Evolutionary conservation across 169 alveolate species (phyloP).

Genomic region (Babesia caballi): DNA sequence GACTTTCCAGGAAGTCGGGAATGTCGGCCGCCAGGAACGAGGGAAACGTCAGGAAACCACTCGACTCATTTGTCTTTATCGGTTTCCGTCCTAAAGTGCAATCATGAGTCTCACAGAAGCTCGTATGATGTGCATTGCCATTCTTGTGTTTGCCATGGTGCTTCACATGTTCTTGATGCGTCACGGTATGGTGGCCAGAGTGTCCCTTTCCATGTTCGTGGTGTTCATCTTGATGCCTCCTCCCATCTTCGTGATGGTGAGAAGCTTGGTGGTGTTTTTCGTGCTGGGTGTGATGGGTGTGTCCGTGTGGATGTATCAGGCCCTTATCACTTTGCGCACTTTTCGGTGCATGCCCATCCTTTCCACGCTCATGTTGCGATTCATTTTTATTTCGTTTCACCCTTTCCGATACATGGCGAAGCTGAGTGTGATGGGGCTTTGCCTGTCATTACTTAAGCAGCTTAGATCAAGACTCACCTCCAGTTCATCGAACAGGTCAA

Average conservation of each 20-base stretch:
- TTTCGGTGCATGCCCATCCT: not conserved
- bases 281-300: no score
- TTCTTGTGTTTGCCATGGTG: not conserved
- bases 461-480: not conserved
- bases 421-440: not conserved
- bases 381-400: not conserved
- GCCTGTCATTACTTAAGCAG: not conserved
- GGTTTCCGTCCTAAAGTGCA: not conserved
- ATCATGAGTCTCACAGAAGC: constrained; percentile 18
- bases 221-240: not conserved
- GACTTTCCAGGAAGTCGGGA: constrained; percentile 10
- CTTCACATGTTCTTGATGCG: not conserved
- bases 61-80: not conserved
- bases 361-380: not conserved
- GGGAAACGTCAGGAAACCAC: not conserved
- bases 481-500: constrained; percentile 5
- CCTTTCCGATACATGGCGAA: not conserved
- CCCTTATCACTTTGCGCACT: no score
- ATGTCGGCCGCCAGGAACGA: constrained; percentile 24
- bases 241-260: not conserved
- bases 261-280: not conserved
- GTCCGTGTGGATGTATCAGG: no score
- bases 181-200: not conserved
- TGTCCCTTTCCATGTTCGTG: not conserved
- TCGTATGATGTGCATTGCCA: no score